These are phyloP conservation scores for Cyanodermella asteris DNA, from an alignment of 2,329 filamentous ascomycete species.

Conservation along the genomic window DNA sequence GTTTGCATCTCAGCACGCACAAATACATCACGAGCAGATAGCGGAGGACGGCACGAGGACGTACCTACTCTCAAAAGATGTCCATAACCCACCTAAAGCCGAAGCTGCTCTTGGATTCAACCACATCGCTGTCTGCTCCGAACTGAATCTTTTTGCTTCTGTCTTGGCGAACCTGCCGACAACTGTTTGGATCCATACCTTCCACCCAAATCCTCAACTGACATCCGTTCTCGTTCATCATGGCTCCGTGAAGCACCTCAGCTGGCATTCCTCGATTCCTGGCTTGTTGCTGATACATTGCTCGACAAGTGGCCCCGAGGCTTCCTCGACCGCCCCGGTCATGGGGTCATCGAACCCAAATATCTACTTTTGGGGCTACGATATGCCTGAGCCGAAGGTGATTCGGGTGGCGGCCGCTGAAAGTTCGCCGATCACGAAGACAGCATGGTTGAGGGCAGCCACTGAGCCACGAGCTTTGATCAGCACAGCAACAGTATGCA, in stretches of 20 bases:
- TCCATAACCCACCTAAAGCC: conserved; percentile 13
- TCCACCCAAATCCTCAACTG: conserved; percentile 13
- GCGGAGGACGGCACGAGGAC: conserved; percentile 14
- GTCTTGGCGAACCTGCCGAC: conserved; percentile 19
- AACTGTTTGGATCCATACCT: conserved; percentile 25
- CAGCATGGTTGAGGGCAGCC: conserved; percentile 6
- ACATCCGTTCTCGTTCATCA: conserved; percentile 21
- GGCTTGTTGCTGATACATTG: conserved; percentile 17
- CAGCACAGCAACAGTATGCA: too few species aligned
- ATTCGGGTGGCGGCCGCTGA: conserved; percentile 5
- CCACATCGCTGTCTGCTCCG: conserved; percentile 18
- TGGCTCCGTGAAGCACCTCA: conserved; percentile 17
- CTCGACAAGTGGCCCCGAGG: conserved; percentile 15
- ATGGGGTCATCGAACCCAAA: too few species aligned
- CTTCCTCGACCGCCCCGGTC: conserved; percentile 12
- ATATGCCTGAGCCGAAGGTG: conserved; percentile 5
- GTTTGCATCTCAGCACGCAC: conserved; percentile 2
- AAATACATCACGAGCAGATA: conserved; percentile 9
- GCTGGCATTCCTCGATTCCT: conserved; percentile 17
- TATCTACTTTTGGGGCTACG: conserved; percentile 8
- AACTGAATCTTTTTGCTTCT: conserved; percentile 17
- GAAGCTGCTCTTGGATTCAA: conserved; percentile 15
- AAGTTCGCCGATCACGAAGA: conserved; percentile 5
- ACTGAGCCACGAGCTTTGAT: conserved; percentile 3
- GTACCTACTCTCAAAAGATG: conserved; percentile 16